Evolutionary conservation across 202 grass and related monocot species (phyloP).

Genomic region (Bolboschoenoplectus hybrid): DNA sequence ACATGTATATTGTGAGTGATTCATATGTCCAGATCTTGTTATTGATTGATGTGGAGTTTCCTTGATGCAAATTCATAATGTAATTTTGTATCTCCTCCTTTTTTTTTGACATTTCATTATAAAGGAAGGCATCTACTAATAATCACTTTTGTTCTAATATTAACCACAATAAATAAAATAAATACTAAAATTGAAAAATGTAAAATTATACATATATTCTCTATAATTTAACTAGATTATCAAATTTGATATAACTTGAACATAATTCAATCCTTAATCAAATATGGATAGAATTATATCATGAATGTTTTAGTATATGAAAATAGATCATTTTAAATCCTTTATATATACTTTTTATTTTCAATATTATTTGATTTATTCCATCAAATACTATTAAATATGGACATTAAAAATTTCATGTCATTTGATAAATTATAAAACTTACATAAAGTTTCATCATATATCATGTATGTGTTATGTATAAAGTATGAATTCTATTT

Average conservation of each 20-base stretch:
- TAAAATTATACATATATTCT: neutral
- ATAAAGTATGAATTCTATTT: no score
- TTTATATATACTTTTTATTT: no score
- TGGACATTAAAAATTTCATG: no score
- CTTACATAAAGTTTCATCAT: no score
- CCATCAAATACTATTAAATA: no score
- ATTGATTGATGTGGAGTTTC: neutral
- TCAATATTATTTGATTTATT: no score
- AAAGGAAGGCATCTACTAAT: neutral
- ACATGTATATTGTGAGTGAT: neutral
- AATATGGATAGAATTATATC: neutral
- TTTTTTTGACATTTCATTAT: neutral
- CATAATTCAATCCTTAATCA: neutral
- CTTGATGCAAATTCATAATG: conserved; percentile 2
- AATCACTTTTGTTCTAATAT: neutral
- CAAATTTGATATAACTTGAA: neutral
- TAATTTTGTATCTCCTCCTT: neutral
- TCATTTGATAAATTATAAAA: no score
- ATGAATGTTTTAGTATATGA: no score
- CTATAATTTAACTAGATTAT: neutral
- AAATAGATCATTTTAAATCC: no score
- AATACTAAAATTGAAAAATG: neutral
- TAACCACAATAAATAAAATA: neutral
- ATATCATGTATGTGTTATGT: no score
- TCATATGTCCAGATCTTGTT: neutral